phyloP scores from a whole-genome alignment of 495 filamentous ascomycete species.

The Hypoxylon subgilvum region DNA sequence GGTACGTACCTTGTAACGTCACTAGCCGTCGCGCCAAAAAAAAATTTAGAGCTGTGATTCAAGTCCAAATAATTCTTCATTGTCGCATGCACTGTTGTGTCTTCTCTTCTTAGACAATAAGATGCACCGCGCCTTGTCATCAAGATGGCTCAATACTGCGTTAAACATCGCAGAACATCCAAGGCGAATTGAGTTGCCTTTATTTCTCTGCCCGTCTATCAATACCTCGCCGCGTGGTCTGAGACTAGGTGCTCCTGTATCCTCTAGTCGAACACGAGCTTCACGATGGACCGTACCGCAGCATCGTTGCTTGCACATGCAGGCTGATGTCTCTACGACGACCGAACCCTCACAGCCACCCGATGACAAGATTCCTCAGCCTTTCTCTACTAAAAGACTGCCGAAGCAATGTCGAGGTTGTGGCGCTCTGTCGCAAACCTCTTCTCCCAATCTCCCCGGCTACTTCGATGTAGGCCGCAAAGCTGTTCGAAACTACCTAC shows the following conservation, averaged over 20 bases:
- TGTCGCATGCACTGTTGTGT: conserved; percentile 4
- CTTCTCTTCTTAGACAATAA: conserved; percentile 24
- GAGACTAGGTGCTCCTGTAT: conserved; percentile 21
- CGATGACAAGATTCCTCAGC: background rate
- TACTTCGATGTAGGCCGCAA: conserved; percentile 71
- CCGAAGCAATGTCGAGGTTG: conserved; percentile 82
- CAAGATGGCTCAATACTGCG: conserved; percentile 50
- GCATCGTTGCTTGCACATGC: conserved; percentile 40
- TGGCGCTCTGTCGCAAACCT: conserved; percentile 79
- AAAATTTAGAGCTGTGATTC: conserved; percentile 4
- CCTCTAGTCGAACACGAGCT: conserved; percentile 9
- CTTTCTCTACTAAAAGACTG: conserved; percentile 38
- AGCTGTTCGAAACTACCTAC: conserved; percentile 54
- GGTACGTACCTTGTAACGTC: conserved; percentile 9
- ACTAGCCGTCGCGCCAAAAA: background rate
- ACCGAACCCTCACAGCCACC: background rate
- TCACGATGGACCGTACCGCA: conserved; percentile 34
- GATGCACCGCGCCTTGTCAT: conserved; percentile 57
- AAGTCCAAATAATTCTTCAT: background rate
- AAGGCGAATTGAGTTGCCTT: conserved; percentile 44
- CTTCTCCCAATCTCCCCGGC: conserved; percentile 72
- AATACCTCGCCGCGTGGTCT: conserved; percentile 12
- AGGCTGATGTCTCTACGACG: conserved; percentile 19
- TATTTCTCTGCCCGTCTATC: conserved; percentile 54
- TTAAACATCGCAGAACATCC: conserved; percentile 47